Base-by-base conservation (phyloP, 306 rosid species). In the Hippophae gyantsensis region DNA sequence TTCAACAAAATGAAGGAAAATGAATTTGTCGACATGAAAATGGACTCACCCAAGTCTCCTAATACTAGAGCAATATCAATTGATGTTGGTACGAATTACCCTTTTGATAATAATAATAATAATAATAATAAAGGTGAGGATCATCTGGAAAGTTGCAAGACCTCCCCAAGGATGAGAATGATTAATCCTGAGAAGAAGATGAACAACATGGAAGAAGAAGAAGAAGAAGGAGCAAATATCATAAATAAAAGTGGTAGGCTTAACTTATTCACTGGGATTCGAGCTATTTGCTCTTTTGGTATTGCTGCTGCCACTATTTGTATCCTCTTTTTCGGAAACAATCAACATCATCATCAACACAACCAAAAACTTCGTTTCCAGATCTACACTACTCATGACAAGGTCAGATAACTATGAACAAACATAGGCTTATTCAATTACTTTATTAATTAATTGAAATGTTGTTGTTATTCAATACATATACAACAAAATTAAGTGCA, bases 271-370 rank as follows among this genome's bases (percentile, higher is more conserved):
- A 77, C 74, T 42, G 97, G 97, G 43, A 62, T 90, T 64, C 95
- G 97, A 57, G 97, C 95, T 41, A 90, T 87, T 25, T 90, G 90
- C 63, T 81, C 97, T 8, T 84, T 87, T 60, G 94, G 95, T 25
- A 71, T 90, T 76, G 89, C 89, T 64, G 97, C 90, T 58, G 94
- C 89, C 23, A 82, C 97, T 14, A 54, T 90, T 58, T 90, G 90
- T 77, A 60, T 87, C 58, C 52, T 87, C 14, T 61, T 75, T 41
- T 46, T 82, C 25, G 94, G 97, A 61, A 80, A 60, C 56, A 82
- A 83, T 0, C 84, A 85, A 5, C 76, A 64, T 76, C 72, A 62
- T 2, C 59, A 14, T 40, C 80, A 73, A 1, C 76, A 55, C 5
- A 67, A 78, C 56, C 95, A 79, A 9, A 83, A 76, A 63, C 76